A percentile compares a stretch with the other conserved stretches of the same genome.
Evolutionary conservation across 768 basidiomycete genomes (phyloP).

Genomic region (Calocybe gangraenosa): DNA sequence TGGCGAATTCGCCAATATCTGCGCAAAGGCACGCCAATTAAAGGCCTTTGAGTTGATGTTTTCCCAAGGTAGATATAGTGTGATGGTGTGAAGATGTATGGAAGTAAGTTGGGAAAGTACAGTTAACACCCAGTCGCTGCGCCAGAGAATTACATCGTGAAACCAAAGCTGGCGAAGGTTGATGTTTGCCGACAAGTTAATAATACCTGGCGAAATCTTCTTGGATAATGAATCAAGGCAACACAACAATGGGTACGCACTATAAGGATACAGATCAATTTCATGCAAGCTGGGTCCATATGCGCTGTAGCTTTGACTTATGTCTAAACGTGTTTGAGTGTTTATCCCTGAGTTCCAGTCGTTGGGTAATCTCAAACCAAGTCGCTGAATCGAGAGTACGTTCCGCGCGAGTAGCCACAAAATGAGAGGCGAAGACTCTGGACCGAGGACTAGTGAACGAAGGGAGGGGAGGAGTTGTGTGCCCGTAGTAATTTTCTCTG

Average conservation of each 20-base stretch:
- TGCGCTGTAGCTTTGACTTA: slow-evolving; percentile 2
- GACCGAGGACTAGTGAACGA: slow-evolving; percentile 7
- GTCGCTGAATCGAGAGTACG: neutral
- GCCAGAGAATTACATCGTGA: slow-evolving; percentile 3
- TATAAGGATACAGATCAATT: neutral
- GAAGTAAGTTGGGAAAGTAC: slow-evolving; percentile 4
- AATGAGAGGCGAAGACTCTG: neutral
- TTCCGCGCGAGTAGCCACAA: slow-evolving; percentile 5
- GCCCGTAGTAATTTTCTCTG: neutral
- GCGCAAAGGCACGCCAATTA: slow-evolving; percentile 9
- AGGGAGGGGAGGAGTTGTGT: neutral
- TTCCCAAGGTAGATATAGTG: slow-evolving; percentile 2
- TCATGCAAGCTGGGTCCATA: slow-evolving; percentile 7
- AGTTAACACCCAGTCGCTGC: slow-evolving; percentile 4
- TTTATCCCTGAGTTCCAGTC: too few relatives aligned
- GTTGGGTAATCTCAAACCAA: slow-evolving; percentile 1
- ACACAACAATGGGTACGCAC: neutral
- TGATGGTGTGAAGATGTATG: slow-evolving; percentile 5
- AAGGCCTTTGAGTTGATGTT: neutral
- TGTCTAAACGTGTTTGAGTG: neutral
- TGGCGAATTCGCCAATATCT: slow-evolving; percentile 1
- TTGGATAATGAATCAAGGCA: neutral
- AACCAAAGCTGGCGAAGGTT: slow-evolving; percentile 13
- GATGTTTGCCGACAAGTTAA: slow-evolving; percentile 5
- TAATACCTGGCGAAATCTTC: neutral